Percentiles rank a stretch among this genome's conserved stretches.
Conservation (phyloP, 768 basidiomycete genomes). For the Chlorophyllum brunneum region DNA sequence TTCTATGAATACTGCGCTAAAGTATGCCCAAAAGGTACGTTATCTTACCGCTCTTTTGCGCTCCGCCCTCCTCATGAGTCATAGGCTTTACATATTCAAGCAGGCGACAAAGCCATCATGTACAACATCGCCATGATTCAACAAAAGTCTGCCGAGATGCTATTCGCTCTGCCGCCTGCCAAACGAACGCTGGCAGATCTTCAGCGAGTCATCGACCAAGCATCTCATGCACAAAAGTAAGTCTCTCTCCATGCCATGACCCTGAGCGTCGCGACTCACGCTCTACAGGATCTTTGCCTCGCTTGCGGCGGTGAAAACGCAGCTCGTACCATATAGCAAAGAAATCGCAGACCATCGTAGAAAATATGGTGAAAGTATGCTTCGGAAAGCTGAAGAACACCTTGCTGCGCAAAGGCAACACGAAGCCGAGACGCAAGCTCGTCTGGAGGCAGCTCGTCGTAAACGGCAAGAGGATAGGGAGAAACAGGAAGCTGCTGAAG, state of each 20-base stretch:
- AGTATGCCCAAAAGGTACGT: conserved; percentile 75
- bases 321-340: conserved; percentile 73
- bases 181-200: conserved; percentile 84
- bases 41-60: not conserved
- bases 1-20: conserved; percentile 81
- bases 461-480: conserved; percentile 79
- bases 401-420: conserved; percentile 64
- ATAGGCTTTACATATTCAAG: conserved; percentile 82
- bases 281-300: conserved; percentile 85
- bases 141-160: conserved; percentile 91
- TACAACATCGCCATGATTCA: conserved; percentile 99
- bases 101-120: conserved; percentile 82
- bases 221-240: conserved; percentile 83
- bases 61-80: conserved; percentile 5
- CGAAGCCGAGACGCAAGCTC: conserved; percentile 68
- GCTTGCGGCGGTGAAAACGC: conserved; percentile 68
- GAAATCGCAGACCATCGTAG: conserved; percentile 88
- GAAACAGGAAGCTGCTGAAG: conserved; percentile 62
- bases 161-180: conserved; percentile 66
- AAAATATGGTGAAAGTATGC: conserved; percentile 85
- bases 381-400: conserved; percentile 80
- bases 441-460: conserved; percentile 72
- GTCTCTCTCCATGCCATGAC: conserved; percentile 17
- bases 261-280: too few species aligned
- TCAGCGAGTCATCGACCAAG: conserved; percentile 72